Conservation (phyloP, 2,329 filamentous ascomycete genomes). For the Xylaria sp. region DNA sequence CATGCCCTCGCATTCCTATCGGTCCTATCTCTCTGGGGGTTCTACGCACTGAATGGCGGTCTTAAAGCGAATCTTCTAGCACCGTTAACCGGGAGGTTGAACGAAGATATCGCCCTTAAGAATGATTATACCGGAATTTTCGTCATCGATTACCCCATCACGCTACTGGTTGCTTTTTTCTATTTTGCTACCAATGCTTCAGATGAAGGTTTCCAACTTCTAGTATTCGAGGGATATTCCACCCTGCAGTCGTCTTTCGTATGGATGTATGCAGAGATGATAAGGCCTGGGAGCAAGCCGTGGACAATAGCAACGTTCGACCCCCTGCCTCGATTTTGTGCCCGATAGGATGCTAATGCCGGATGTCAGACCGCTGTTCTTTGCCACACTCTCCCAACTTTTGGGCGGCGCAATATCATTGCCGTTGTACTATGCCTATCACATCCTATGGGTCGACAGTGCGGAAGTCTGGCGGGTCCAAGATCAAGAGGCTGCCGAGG, state of each 20-base stretch:
- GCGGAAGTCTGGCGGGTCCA: slow-evolving; percentile 22
- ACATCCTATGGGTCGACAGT: slow-evolving; percentile 32
- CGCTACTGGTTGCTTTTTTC: slow-evolving; percentile 37
- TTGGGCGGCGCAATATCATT: slow-evolving; percentile 36
- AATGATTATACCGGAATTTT: slow-evolving; percentile 37
- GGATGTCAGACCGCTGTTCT: slow-evolving; percentile 32
- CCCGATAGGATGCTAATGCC: slow-evolving; percentile 12
- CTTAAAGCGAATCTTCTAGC: slow-evolving; percentile 33
- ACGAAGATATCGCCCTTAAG: slow-evolving; percentile 29
- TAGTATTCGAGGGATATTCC: slow-evolving; percentile 37
- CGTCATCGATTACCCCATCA: slow-evolving; percentile 34
- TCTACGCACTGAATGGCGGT: slow-evolving; percentile 34
- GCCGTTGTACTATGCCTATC: slow-evolving; percentile 35
- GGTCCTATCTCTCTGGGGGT: slow-evolving; percentile 33
- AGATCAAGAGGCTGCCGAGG: slow-evolving; percentile 25
- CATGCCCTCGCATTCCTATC: slow-evolving; percentile 28
- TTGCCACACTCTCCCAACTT: slow-evolving; percentile 34
- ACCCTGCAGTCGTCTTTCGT: slow-evolving; percentile 36
- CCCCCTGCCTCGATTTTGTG: not conserved
- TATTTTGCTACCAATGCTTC: slow-evolving; percentile 35
- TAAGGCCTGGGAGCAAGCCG: slow-evolving; percentile 32
- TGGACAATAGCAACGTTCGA: slow-evolving; percentile 30
- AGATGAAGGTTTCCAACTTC: slow-evolving; percentile 33
- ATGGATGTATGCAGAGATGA: slow-evolving; percentile 37
- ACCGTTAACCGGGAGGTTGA: slow-evolving; percentile 29